These are phyloP conservation scores for Cephalotrichum gorgonifer DNA, from an alignment of 2,329 filamentous ascomycete genomes.

Conservation along the genomic window DNA sequence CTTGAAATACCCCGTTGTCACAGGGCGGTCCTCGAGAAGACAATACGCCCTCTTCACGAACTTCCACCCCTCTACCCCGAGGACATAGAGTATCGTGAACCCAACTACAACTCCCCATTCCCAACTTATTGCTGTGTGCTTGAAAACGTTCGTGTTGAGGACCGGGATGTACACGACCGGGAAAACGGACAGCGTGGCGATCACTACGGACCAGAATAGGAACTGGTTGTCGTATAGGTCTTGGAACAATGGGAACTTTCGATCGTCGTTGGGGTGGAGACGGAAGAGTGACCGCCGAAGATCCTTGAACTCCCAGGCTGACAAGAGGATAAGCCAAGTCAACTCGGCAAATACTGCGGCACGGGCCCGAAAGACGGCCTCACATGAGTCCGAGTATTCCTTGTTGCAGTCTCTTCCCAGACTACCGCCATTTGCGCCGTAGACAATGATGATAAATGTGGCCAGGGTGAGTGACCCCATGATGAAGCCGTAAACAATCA, in stretches of 20 bases:
- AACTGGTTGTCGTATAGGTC: slow-evolving; percentile 63
- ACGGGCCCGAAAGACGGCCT: slow-evolving; percentile 56
- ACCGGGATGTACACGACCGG: slow-evolving; percentile 63
- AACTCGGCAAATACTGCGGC: slow-evolving; percentile 64
- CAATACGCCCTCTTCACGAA: slow-evolving; percentile 48
- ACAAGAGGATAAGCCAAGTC: slow-evolving; percentile 63
- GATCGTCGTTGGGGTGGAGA: slow-evolving; percentile 43
- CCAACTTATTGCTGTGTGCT: slow-evolving; percentile 62
- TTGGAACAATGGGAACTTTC: slow-evolving; percentile 42
- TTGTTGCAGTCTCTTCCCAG: slow-evolving; percentile 57
- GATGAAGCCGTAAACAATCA: slow-evolving; percentile 68
- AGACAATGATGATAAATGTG: slow-evolving; percentile 56
- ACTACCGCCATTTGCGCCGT: slow-evolving; percentile 41
- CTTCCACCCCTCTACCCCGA: slow-evolving; percentile 64
- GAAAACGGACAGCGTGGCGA: slow-evolving; percentile 53
- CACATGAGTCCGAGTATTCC: slow-evolving; percentile 42
- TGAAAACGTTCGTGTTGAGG: slow-evolving; percentile 61
- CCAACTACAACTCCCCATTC: slow-evolving; percentile 63
- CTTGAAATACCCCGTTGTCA: slow-evolving; percentile 38
- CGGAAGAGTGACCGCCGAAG: slow-evolving; percentile 62
- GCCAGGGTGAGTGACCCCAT: slow-evolving; percentile 60
- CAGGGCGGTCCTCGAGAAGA: slow-evolving; percentile 40
- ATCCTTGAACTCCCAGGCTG: slow-evolving; percentile 70
- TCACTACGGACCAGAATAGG: slow-evolving; percentile 55
- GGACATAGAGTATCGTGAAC: slow-evolving; percentile 53